phyloP scores from a whole-genome alignment of 495 filamentous ascomycete genomes.

The Sordaria brevicollis region DNA sequence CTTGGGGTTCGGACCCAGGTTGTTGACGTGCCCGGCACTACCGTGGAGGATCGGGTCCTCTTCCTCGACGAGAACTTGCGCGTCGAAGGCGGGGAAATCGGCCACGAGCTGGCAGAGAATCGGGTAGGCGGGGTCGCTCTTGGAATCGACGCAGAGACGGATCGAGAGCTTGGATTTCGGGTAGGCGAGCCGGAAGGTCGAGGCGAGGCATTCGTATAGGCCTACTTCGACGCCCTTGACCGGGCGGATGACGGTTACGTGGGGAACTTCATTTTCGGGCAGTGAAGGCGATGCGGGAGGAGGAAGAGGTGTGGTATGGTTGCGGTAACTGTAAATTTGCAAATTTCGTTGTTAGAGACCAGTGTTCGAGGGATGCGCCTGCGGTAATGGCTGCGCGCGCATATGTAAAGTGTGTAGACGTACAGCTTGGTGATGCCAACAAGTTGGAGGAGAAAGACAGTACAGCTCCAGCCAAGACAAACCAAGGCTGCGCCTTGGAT shows the following conservation, averaged over 20 bases:
- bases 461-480: constrained; percentile 38
- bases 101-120: constrained; percentile 57
- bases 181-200: constrained; percentile 78
- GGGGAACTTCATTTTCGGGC: constrained; percentile 46
- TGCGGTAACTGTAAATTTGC: constrained; percentile 30
- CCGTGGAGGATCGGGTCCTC: constrained; percentile 69
- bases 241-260: constrained; percentile 85
- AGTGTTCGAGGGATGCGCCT: background rate
- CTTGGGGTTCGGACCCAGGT: constrained; percentile 92
- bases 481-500: constrained; percentile 32
- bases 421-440: constrained; percentile 45
- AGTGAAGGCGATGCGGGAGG: constrained; percentile 35
- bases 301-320: constrained; percentile 35
- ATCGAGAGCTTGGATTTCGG: constrained; percentile 68
- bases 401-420: constrained; percentile 4
- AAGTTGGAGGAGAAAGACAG: constrained; percentile 36
- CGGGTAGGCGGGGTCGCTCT: constrained; percentile 69
- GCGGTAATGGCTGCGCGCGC: background rate
- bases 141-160: constrained; percentile 69
- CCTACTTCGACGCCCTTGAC: constrained; percentile 85
- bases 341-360: constrained; percentile 4
- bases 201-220: constrained; percentile 87
- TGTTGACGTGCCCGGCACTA: constrained; percentile 36
- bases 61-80: constrained; percentile 68
- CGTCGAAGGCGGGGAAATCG: constrained; percentile 67